Percentiles rank a stretch among this genome's conserved stretches.
These are phyloP conservation scores for Penicillium freii DNA, from an alignment of 2,329 filamentous ascomycete genomes.

Conservation along the genomic window DNA sequence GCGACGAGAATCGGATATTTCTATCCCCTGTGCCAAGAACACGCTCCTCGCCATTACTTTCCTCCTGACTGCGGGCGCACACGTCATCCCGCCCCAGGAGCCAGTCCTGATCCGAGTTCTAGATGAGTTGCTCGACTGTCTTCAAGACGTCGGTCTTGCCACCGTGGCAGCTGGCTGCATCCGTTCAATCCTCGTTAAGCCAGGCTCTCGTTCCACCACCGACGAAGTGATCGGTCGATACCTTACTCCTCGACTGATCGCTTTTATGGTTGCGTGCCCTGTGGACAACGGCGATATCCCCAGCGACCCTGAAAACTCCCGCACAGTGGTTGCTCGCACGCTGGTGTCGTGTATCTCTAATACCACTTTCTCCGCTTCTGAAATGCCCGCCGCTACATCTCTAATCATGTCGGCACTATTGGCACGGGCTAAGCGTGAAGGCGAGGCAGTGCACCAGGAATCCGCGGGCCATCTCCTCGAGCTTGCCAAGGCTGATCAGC, in stretches of 20 bases:
- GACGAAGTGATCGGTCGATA: slow-evolving; percentile 73
- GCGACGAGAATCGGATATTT: slow-evolving; percentile 62
- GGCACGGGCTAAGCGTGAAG: slow-evolving; percentile 65
- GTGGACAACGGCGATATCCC: slow-evolving; percentile 59
- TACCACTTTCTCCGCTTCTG: slow-evolving; percentile 31
- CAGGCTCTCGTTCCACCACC: slow-evolving; percentile 56
- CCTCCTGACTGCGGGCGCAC: slow-evolving; percentile 76
- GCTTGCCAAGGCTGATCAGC: slow-evolving; percentile 72
- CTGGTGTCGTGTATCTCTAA: slow-evolving; percentile 68
- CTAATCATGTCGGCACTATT: slow-evolving; percentile 77
- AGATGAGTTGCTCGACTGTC: slow-evolving; percentile 78
- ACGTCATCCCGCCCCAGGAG: slow-evolving; percentile 71
- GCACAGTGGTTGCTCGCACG: slow-evolving; percentile 68
- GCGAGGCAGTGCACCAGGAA: slow-evolving; percentile 61
- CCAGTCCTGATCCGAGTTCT: slow-evolving; percentile 72
- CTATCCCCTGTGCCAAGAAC: slow-evolving; percentile 88
- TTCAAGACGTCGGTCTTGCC: slow-evolving; percentile 60
- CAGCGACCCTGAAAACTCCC: slow-evolving; percentile 71
- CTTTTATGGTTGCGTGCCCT: slow-evolving; percentile 61
- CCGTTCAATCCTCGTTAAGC: slow-evolving; percentile 74
- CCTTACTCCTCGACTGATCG: slow-evolving; percentile 70
- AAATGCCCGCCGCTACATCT: slow-evolving; percentile 59
- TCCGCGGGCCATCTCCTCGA: slow-evolving; percentile 76
- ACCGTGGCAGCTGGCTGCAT: slow-evolving; percentile 90
- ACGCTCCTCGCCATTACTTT: slow-evolving; percentile 84